phyloP scores from a whole-genome alignment of 306 rosid species.

The Purshia tridentata region DNA sequence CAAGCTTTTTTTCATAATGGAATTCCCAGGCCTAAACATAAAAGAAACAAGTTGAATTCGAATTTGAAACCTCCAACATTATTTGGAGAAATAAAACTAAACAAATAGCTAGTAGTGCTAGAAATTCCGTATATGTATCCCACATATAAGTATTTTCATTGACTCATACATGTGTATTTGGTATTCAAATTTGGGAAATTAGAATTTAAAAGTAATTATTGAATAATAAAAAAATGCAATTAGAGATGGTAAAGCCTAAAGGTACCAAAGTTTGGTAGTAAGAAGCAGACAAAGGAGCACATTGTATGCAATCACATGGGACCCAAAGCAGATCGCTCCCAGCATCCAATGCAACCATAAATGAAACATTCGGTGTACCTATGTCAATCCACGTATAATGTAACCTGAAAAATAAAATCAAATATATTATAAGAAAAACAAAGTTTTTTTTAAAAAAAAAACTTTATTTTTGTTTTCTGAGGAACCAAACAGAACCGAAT shows the following conservation, averaged over 20 bases:
- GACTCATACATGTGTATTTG: too few relatives aligned
- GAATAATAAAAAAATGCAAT: background rate
- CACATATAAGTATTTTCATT: too few relatives aligned
- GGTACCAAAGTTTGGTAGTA: slow-evolving; percentile 57
- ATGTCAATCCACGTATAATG: slow-evolving; percentile 71
- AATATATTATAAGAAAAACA: background rate
- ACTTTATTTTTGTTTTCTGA: background rate
- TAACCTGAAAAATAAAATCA: slow-evolving; percentile 38
- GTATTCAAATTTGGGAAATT: too few relatives aligned
- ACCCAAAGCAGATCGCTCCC: slow-evolving; percentile 81
- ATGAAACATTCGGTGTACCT: slow-evolving; percentile 71
- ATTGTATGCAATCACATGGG: slow-evolving; percentile 77
- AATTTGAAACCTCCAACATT: too few relatives aligned
- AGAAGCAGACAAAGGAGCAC: slow-evolving; percentile 66
- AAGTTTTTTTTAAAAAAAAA: background rate
- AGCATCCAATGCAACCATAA: slow-evolving; percentile 74
- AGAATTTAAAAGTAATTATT: background rate
- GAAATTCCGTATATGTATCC: too few relatives aligned
- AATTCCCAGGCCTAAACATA: background rate
- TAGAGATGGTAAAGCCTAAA: background rate
- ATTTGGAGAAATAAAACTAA: too few relatives aligned
- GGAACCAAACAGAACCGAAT: background rate
- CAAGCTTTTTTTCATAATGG: background rate
- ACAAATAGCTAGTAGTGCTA: too few relatives aligned
- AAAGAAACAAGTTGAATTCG: too few relatives aligned